Base-by-base conservation (phyloP, 1,284 basidiomycete genomes). In the Microbotryomycetes sp. region DNA sequence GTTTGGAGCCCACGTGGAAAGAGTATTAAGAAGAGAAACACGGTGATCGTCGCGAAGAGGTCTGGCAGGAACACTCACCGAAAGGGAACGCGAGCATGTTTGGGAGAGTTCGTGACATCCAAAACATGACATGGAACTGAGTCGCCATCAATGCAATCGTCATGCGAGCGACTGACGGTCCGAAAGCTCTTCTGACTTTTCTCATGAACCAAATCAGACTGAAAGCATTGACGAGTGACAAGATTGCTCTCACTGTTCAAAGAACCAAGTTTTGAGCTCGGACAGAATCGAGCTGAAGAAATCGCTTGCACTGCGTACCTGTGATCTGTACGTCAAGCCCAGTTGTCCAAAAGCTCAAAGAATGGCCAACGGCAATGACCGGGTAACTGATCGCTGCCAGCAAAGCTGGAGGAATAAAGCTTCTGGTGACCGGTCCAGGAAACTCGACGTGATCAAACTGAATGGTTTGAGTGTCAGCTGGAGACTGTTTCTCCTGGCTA, bases 121-220 rank as follows among this genome's bases (percentile, higher is more conserved):
- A 98, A 76, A 92, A 99, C 3, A 86, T 85, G 14, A 92, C 76
- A 75, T 97, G 94, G 74, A 97, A 97, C 74, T 96, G 92, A 0
- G 84, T 83, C 62, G 85, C 81, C 1, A 85, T 85, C 25, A 96
- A 73, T 0, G 91, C 61, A 1, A 83, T 75, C 73, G 87, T 92
- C 69, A 85, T 81, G 7, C 81, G 72, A 4, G 84, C 78, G 0
- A 85, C 81, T 3, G 75, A 73, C 3, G 77, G 74, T 6, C 87
- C 88, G 68, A 85, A 92, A 15, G 85, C 81, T 9, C 77, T 78
- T 0, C 80, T 78, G 4, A 88, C 80, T 1, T 84, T 82, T 48
- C 82, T 80, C 36, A 85, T 79, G 47, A 97, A 76, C 57, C 85
- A 78, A 56, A 81, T 79, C 42, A 96, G 79, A 0, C 83, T 80